Evolutionary conservation across 352 stramenopile genomes (phyloP), one percentile per base, ranked within the genome.

Genomic region (Nothophytophthora sp.): DNA sequence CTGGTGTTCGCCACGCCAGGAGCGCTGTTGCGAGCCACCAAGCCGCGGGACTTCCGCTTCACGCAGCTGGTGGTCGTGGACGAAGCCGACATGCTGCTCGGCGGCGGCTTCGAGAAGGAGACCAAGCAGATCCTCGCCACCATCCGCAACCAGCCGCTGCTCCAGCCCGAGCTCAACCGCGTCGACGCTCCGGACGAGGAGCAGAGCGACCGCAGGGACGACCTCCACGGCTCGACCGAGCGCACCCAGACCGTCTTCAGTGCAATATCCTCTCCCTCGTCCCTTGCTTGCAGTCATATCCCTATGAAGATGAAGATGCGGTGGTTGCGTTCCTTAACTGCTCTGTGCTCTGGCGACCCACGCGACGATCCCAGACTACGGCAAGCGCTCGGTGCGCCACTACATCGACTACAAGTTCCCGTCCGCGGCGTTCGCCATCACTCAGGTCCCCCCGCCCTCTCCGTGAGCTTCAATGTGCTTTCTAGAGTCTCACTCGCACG

Each of bases 401-500:
- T 91, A 75, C 54, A 81, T 93, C 50, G 60, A 85, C 41, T 71
- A 89, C 63, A 93, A 90, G 68, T 91, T 91, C 57, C 81, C 83
- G 1, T 51, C 61, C 4, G 67, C 76, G 0, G 50, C 69, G 2
- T 89, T 89, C 33, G 77, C 75, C 30, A 70, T 85, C 41, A 93
- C 83, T 7, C 51, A 85, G 50, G 82, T 92, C 50, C 15, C 43
- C 18, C 40, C 18, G n/a, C 10, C 1, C 16, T 40, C 29, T 19
- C 23, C n/a, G 16, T 22, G 34, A 3, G 23, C 19, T 20, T 41
- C 15, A 24, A 18, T 42, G 18, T 42, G 12, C 29, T 39, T 20
- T 12, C n/a, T n/a, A n/a, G n/a, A n/a, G n/a, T n/a, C n/a, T n/a
- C n/a, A n/a, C n/a, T n/a, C n/a, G n/a, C n/a, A 41, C 46, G 11